Base-by-base conservation (phyloP, 148 eudicot genomes). In the Amaranthus cruentus region DNA sequence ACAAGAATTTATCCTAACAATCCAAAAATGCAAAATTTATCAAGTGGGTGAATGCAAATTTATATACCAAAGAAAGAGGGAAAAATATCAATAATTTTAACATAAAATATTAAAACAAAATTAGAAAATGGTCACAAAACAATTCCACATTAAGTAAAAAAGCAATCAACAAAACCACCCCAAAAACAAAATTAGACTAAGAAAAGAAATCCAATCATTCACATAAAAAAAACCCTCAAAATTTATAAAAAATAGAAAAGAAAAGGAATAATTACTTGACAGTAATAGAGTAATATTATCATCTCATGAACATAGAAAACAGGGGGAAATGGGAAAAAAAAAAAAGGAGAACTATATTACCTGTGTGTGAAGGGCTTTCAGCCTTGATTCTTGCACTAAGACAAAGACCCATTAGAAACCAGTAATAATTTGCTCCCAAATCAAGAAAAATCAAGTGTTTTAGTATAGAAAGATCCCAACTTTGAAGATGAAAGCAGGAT, bases 311-410 rank as follows among this genome's bases (percentile, higher is more conserved):
- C 38, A 28, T 1, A 28, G 38, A 28, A 28, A 28, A 28, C 38
- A 28, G 38, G 38, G 38, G 38, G 38, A 28, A 28, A 28, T 28
- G 46, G 70, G 11, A 71, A 9, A n/a, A 2, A 28, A 58, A 68
- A 28, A 28, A 28, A 28, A 28, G 2, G 38, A 28, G 44, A 54
- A 8, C 58, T 15, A 11, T n/a, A 61, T 53, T 84, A 91, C 97
- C 97, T 49, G 87, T 88, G 68, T 84, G 88, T 71, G 66, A 76
- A 55, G 91, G 87, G 77, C 87, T 87, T 70, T 87, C 91, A 67
- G 91, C 90, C 80, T 91, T 89, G 82, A 89, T 83, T 57, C 85
- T 83, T 79, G 93, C 87, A 84, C 97, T 89, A 2, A 87, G 78
- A 78, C 97, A 91, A 78, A 86, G 77, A 74, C 97, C 97, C 97